A percentile compares a stretch with the other conserved stretches of the same genome.
Evolutionary conservation across 768 basidiomycete species (phyloP).

Genomic region (Tulasnella sp.): DNA sequence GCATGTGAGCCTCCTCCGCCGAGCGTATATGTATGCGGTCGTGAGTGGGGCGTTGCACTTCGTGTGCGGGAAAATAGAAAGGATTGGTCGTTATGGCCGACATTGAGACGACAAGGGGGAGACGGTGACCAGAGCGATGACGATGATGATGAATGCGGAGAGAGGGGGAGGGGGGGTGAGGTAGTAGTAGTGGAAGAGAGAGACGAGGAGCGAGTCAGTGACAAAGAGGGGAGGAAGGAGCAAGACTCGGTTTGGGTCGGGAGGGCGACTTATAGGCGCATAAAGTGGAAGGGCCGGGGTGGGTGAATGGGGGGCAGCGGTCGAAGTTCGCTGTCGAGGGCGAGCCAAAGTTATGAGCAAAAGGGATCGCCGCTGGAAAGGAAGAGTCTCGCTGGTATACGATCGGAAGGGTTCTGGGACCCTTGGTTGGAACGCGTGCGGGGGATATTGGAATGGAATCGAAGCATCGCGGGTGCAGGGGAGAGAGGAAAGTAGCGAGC

Average conservation of each 20-base stretch:
- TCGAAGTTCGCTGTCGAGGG: conserved; percentile 7
- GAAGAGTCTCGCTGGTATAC: conserved; percentile 14
- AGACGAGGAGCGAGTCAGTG: not conserved
- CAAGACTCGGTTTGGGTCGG: conserved; percentile 8
- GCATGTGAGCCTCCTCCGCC: conserved; percentile 59
- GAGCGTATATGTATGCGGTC: conserved; percentile 62
- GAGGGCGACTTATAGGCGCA: conserved; percentile 13
- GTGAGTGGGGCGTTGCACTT: conserved; percentile 62
- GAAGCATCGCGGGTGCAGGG: conserved; percentile 8
- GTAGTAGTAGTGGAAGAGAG: not conserved
- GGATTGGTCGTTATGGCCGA: conserved; percentile 17
- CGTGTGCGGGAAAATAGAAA: conserved; percentile 39
- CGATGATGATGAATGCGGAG: not conserved
- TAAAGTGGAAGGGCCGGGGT: conserved; percentile 9
- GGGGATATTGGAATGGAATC: conserved; percentile 4
- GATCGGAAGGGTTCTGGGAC: not conserved
- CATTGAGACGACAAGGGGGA: not conserved
- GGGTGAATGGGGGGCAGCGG: conserved; percentile 7
- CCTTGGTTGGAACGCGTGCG: conserved; percentile 7
- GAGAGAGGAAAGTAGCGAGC: not conserved
- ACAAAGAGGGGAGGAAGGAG: not conserved
- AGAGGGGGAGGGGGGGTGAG: not conserved
- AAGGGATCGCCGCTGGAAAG: conserved; percentile 17
- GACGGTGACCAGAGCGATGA: not conserved
- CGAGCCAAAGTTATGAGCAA: not conserved